phyloP scores from a whole-genome alignment of 768 basidiomycete genomes.

The Rhizopogon rudus region DNA sequence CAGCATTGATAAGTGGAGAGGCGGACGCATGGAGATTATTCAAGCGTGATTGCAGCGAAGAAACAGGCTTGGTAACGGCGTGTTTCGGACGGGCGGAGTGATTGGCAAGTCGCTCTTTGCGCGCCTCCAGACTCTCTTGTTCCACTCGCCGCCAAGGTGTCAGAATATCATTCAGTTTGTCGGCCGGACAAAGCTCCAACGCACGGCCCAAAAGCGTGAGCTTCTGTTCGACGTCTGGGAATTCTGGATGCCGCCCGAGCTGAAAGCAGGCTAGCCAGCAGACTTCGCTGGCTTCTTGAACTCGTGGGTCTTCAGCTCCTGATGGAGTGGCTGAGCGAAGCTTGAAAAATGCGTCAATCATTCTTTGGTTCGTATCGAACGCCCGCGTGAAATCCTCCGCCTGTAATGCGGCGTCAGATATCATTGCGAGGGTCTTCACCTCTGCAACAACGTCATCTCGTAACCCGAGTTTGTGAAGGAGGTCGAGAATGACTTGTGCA shows the following conservation, averaged over 20 bases:
- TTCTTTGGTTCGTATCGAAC: slow-evolving; percentile 63
- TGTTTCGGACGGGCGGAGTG: slow-evolving; percentile 11
- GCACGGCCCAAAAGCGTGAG: slow-evolving; percentile 73
- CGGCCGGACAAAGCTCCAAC: slow-evolving; percentile 80
- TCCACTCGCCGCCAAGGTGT: slow-evolving; percentile 73
- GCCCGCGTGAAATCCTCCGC: slow-evolving; percentile 75
- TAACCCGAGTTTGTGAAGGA: slow-evolving; percentile 85
- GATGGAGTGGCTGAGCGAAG: slow-evolving; percentile 34
- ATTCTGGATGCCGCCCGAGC: slow-evolving; percentile 80
- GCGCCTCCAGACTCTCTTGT: slow-evolving; percentile 50
- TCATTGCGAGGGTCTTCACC: slow-evolving; percentile 83
- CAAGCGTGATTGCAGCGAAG: slow-evolving; percentile 57
- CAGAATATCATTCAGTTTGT: slow-evolving; percentile 75
- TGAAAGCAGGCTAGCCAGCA: slow-evolving; percentile 91
- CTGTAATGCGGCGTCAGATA: slow-evolving; percentile 82
- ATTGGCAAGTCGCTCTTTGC: slow-evolving; percentile 37
- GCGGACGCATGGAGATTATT: slow-evolving; percentile 66
- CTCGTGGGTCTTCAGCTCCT: slow-evolving; percentile 29
- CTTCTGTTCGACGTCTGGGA: slow-evolving; percentile 60
- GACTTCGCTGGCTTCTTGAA: slow-evolving; percentile 67
- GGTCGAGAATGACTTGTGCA: slow-evolving; percentile 85
- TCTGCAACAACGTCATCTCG: slow-evolving; percentile 66
- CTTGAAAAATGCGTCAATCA: slow-evolving; percentile 58
- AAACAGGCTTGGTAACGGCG: slow-evolving; percentile 32
- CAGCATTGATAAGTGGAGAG: slow-evolving; percentile 62